Evolutionary conservation across 495 filamentous ascomycete genomes (phyloP), one percentile per base, ranked within the genome.

Genomic region (Penicillium diatomitis): DNA sequence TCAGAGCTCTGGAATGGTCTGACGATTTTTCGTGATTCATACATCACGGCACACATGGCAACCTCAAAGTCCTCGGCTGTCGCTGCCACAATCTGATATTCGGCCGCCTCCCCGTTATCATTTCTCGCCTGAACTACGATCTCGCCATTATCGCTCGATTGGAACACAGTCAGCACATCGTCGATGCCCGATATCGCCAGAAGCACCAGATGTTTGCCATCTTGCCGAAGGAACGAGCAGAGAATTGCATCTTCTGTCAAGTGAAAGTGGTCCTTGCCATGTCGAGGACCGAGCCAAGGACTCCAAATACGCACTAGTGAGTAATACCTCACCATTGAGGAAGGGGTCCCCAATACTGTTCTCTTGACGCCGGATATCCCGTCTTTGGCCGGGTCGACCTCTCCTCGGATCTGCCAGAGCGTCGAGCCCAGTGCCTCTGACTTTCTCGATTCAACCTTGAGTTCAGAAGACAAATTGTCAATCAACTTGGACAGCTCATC

Each of bases 211-310:
- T 94, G 81, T 30, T 79, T 68, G 0, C 92, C 92, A 62, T 87
- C 78, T 1, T 61, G 65, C 12, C 81, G 82, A 8, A 96, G 73
- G 57, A 95, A 95, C 0, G 90, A 88, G 39, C 81, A 85, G 43
- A 96, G 59, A 3, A 98, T 63, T 4, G 83, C 87, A 64, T 95
- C 87, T 51, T 87, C 84, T 33, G 84, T 83, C 28, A 89, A 67
- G 5, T 58, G 58, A 32, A 94, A 86, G 4, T 69, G 62, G 6
- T 70, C 64, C 46, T 75, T 80, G 9, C 91, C 91, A 65, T 98
- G 92, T 10, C 88, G 73, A 20, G 92, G 92, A 0, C 84, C 87
- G 9, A 97, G 71, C 92, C 92, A 97, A 1, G 90, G 82, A 31
- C 71, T 74, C 79, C 84, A 90, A 3, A 85, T 67, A n/a, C 88